Base-by-base conservation (phyloP, 129 eudicot genomes). In the Centrapalus pauciflorus region DNA sequence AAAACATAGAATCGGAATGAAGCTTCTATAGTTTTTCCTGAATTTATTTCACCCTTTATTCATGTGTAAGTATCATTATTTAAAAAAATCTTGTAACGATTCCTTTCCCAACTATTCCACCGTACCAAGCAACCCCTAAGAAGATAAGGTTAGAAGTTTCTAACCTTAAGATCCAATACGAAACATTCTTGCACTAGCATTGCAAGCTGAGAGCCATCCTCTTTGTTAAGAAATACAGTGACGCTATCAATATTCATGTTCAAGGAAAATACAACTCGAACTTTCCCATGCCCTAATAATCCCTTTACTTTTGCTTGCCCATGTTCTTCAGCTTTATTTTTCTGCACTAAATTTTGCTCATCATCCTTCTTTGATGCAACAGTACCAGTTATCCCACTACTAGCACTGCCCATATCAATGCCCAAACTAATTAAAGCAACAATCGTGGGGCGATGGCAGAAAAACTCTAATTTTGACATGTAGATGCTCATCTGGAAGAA, bases 111-210 rank as follows among this genome's bases (percentile, higher is more conserved):
- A n/a, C n/a, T n/a, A n/a, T n/a, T n/a, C n/a, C n/a, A n/a, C n/a
- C n/a, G n/a, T n/a, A n/a, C n/a, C n/a, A n/a, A n/a, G n/a, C n/a
- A n/a, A n/a, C n/a, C n/a, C n/a, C n/a, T n/a, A n/a, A n/a, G 7
- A 54, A 2, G 28, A 20, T 16, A 26, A 11, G 60, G 34, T 23
- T 29, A 26, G 74, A 14, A 13, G 10, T 26, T 60, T 11, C 80
- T 71, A 52, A 88, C 98, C 95, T 85, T 88, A 46, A 93, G 85
- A 84, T 89, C 95, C 82, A 93, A 70, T 55, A 83, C 50, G 59
- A 93, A 93, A 61, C 80, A 80, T 82, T 93, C 98, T 82, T 93
- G 96, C 51, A 88, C 87, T 69, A 93, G 80, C 96, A 88, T 88
- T 17, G 96, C 98, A 75, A 93, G 96, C 80, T 74, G 96, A 71